These are phyloP conservation scores for Saturnispora sanitii DNA, from an alignment of 805 yeast species.

Conservation along the genomic window DNA sequence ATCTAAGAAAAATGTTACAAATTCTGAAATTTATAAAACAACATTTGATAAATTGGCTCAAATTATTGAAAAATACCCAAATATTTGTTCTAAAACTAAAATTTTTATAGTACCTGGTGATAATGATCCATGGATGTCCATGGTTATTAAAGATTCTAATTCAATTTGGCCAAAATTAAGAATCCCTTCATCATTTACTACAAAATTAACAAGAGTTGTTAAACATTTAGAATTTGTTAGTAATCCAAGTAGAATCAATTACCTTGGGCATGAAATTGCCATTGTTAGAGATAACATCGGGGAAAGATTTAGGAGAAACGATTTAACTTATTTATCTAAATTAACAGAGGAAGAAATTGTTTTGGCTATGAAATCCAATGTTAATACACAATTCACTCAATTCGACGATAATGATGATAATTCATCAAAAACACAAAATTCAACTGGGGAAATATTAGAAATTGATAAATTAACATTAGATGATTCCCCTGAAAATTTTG, in stretches of 20 bases:
- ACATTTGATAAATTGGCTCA: constrained; percentile 68
- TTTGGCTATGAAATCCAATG: constrained; percentile 7
- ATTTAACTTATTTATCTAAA: constrained; percentile 39
- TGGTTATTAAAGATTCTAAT: constrained; percentile 51
- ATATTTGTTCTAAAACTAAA: constrained; percentile 41
- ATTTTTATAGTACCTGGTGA: constrained; percentile 78
- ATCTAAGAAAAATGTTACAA: constrained; percentile 36
- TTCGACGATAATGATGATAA: neutral
- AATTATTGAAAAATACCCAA: constrained; percentile 49
- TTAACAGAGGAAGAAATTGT: constrained; percentile 17
- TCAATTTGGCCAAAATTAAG: constrained; percentile 62
- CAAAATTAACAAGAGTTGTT: constrained; percentile 50
- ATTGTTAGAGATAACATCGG: constrained; percentile 66
- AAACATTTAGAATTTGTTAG: constrained; percentile 47
- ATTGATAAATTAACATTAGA: constrained; percentile 23
- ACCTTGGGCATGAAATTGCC: constrained; percentile 76
- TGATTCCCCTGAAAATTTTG: constrained; percentile 38
- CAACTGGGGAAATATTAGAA: constrained; percentile 16
- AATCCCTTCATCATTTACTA: constrained; percentile 65
- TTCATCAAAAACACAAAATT: constrained; percentile 9
- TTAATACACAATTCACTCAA: constrained; percentile 2
- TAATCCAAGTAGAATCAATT: constrained; percentile 72
- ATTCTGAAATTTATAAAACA: constrained; percentile 48
- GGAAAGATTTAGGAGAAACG: constrained; percentile 60
- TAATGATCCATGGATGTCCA: constrained; percentile 88